Percentiles rank a stretch among this genome's conserved stretches.
Evolutionary conservation across 2,329 filamentous ascomycete genomes (phyloP).

Genomic region (Trichoderma simmonsii): DNA sequence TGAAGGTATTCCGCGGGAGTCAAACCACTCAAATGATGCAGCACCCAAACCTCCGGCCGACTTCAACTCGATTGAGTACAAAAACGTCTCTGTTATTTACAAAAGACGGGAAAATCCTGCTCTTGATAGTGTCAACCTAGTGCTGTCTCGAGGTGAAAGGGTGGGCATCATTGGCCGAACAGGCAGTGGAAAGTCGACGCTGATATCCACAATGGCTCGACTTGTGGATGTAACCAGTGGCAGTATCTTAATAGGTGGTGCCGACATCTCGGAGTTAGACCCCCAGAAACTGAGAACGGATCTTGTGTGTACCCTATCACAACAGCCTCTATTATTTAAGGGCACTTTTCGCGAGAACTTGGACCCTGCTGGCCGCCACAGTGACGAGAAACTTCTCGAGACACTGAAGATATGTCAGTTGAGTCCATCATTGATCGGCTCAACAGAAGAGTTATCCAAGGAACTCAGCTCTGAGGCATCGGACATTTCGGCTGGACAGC

Average conservation of each 20-base stretch:
- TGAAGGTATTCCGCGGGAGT: not conserved
- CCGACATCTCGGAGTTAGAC: not conserved
- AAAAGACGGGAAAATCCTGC: not conserved
- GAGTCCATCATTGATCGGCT: not conserved
- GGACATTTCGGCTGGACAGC: not conserved
- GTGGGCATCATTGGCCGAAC: not conserved
- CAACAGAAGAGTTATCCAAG: not conserved
- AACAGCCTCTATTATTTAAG: not conserved
- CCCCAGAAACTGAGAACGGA: not conserved
- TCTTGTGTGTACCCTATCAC: not conserved
- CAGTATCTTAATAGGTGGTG: not conserved
- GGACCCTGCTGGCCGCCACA: not conserved
- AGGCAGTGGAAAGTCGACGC: not conserved
- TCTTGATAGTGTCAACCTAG: not conserved
- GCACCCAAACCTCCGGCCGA: not conserved
- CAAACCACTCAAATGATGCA: not conserved
- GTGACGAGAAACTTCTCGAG: not conserved
- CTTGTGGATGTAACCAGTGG: not conserved
- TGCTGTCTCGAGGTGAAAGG: not conserved
- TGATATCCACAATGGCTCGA: not conserved
- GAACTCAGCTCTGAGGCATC: not conserved
- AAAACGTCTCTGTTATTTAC: not conserved
- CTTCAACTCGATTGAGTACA: not conserved
- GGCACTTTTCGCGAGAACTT: not conserved
- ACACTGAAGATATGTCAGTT: not conserved